These are phyloP conservation scores for Candida frijolesensis DNA, from an alignment of 1,139 yeast species.

Conservation along the genomic window DNA sequence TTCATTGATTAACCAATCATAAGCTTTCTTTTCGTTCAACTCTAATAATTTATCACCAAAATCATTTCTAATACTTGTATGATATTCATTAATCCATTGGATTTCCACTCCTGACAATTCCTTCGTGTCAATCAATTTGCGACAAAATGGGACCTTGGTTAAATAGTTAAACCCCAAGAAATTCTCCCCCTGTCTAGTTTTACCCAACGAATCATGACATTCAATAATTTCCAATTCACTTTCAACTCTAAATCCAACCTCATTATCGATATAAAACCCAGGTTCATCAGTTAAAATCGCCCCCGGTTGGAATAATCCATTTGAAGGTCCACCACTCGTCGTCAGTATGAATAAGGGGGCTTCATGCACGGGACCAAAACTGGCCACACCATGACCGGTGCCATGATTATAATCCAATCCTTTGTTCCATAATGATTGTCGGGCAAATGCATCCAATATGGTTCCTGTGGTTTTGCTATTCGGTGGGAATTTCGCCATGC, in stretches of 20 bases:
- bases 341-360: conserved; percentile 54
- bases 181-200: conserved; percentile 35
- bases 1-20: conserved; percentile 42
- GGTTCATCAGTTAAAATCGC: conserved; percentile 59
- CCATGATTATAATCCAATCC: conserved; percentile 61
- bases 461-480: conserved; percentile 42
- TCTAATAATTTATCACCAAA: conserved; percentile 36
- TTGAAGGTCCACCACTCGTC: conserved; percentile 35
- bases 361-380: conserved; percentile 59
- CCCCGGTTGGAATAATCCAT: conserved; percentile 42
- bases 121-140: conserved; percentile 43
- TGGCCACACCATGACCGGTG: conserved; percentile 63
- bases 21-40: conserved; percentile 42
- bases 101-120: conserved; percentile 43
- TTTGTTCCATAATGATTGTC: conserved; percentile 55
- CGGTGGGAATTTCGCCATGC: conserved; percentile 52
- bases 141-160: conserved; percentile 58
- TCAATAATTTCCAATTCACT: conserved; percentile 51
- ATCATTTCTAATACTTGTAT: conserved; percentile 38
- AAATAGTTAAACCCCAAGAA: conserved; percentile 50
- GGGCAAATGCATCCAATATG: conserved; percentile 50
- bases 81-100: conserved; percentile 54
- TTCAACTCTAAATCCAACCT: conserved; percentile 56
- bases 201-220: conserved; percentile 32
- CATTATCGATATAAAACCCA: conserved; percentile 55